Evolutionary conservation across 2,329 filamentous ascomycete species (phyloP).

Genomic region (Alternaria atra): DNA sequence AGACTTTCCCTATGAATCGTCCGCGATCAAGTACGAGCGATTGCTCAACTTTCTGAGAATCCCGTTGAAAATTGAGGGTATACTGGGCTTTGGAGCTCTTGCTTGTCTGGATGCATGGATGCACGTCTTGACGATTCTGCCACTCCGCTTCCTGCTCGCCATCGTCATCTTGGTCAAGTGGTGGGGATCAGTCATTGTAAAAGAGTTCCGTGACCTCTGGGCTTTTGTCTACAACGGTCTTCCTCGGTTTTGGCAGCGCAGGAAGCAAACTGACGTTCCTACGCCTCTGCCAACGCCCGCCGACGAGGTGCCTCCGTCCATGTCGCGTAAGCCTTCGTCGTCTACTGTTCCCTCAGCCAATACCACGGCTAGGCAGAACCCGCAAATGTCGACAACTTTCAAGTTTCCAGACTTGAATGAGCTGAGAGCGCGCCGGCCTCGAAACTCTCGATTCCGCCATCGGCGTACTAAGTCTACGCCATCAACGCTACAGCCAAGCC

Average conservation of each 20-base stretch:
- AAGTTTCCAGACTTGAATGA: slow-evolving; percentile 43
- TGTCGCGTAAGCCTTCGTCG: slow-evolving; percentile 39
- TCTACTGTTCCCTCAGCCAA: slow-evolving; percentile 25
- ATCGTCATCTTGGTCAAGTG: slow-evolving; percentile 78
- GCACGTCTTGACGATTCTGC: slow-evolving; percentile 94
- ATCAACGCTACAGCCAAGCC: slow-evolving; percentile 82
- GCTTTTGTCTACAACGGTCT: slow-evolving; percentile 82
- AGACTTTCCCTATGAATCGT: slow-evolving; percentile 87
- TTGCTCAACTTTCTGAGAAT: slow-evolving; percentile 87
- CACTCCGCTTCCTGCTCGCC: slow-evolving; percentile 85
- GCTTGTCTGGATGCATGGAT: slow-evolving; percentile 96
- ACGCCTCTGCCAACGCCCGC: slow-evolving; percentile 39
- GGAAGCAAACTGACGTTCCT: slow-evolving; percentile 55
- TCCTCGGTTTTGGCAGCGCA: slow-evolving; percentile 77
- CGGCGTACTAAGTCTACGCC: slow-evolving; percentile 83
- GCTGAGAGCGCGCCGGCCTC: slow-evolving; percentile 36
- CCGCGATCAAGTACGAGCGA: slow-evolving; percentile 88
- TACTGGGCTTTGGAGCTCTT: slow-evolving; percentile 85
- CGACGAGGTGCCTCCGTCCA: slow-evolving; percentile 38
- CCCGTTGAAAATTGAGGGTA: slow-evolving; percentile 81
- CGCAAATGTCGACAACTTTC: slow-evolving; percentile 31
- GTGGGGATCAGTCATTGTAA: slow-evolving; percentile 76
- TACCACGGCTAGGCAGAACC: slow-evolving; percentile 36
- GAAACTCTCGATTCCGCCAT: slow-evolving; percentile 61
- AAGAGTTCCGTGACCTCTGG: slow-evolving; percentile 75